phyloP scores from a whole-genome alignment of 345 rosid species.

The Citrus maxima region DNA sequence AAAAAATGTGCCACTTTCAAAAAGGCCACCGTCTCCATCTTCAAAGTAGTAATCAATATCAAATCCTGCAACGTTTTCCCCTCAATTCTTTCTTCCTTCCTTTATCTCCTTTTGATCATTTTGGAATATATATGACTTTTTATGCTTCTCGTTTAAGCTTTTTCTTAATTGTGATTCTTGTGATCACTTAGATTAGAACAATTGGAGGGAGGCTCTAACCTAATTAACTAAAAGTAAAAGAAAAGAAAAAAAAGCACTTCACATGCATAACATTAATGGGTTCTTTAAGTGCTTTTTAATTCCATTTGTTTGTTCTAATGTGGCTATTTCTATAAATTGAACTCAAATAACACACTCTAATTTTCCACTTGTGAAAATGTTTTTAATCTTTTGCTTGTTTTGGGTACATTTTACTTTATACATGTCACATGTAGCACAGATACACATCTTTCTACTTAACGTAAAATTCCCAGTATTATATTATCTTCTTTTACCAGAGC shows the following conservation, averaged over 20 bases:
- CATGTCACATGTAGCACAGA: conserved; percentile 35
- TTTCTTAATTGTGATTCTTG: conserved; percentile 20
- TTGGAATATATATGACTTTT: conserved; percentile 31
- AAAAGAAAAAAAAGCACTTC: conserved; percentile 7
- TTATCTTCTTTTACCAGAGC: conserved; percentile 17
- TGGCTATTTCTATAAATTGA: conserved; percentile 14
- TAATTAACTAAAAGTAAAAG: not conserved
- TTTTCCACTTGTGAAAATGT: conserved; percentile 14
- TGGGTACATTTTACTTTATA: conserved; percentile 6
- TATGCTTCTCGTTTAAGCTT: conserved; percentile 28
- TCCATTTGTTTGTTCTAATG: conserved; percentile 19
- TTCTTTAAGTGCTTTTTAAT: conserved; percentile 18
- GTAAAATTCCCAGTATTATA: conserved; percentile 19
- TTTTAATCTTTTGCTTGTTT: conserved; percentile 15
- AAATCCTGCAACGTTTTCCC: conserved; percentile 4
- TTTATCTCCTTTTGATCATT: conserved; percentile 24
- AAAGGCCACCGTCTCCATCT: conserved; percentile 3
- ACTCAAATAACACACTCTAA: conserved; percentile 4
- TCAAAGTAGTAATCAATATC: conserved; percentile 14
- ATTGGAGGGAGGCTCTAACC: not conserved
- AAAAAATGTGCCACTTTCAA: not conserved
- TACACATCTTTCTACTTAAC: conserved; percentile 20
- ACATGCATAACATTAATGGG: conserved; percentile 22
- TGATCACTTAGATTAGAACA: not conserved
- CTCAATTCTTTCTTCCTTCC: not conserved